A percentile compares a stretch with the other conserved stretches of the same genome.
These are phyloP conservation scores for Aspergillus fumigatus DNA, from an alignment of 2,329 filamentous ascomycete genomes.

Conservation along the genomic window DNA sequence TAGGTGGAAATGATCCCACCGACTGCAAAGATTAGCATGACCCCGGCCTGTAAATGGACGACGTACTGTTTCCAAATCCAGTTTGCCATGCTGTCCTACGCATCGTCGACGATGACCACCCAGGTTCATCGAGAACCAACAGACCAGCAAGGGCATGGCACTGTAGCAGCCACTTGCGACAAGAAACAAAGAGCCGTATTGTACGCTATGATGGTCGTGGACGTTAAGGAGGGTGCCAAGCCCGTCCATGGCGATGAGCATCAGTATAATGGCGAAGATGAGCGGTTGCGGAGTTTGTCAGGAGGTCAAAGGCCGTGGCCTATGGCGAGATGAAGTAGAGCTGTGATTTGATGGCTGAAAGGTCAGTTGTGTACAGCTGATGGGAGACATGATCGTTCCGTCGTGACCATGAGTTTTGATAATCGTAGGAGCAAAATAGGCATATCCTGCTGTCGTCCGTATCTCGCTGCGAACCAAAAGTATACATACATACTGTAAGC, in stretches of 20 bases:
- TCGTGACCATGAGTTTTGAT: slow-evolving; percentile 62
- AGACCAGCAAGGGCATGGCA: slow-evolving; percentile 79
- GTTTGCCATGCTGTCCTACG: slow-evolving; percentile 70
- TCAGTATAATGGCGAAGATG: slow-evolving; percentile 63
- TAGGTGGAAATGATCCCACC: slow-evolving; percentile 16
- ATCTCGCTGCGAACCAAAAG: neutral
- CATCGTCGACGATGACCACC: slow-evolving; percentile 66
- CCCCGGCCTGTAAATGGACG: neutral
- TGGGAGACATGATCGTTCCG: slow-evolving; percentile 19
- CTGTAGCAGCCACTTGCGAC: slow-evolving; percentile 74
- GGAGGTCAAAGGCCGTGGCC: slow-evolving; percentile 71
- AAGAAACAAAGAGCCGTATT: slow-evolving; percentile 78
- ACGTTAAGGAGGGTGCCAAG: slow-evolving; percentile 70
- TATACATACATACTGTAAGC: slow-evolving; percentile 52
- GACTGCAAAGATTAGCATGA: slow-evolving; percentile 1
- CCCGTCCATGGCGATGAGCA: slow-evolving; percentile 64
- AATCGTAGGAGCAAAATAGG: slow-evolving; percentile 71
- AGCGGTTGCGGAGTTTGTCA: slow-evolving; percentile 73
- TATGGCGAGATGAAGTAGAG: slow-evolving; percentile 53
- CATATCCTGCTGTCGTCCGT: slow-evolving; percentile 46
- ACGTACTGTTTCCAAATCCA: slow-evolving; percentile 53
- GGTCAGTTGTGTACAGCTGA: neutral
- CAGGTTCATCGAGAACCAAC: slow-evolving; percentile 78
- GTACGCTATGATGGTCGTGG: slow-evolving; percentile 59
- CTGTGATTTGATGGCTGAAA: slow-evolving; percentile 45